These are phyloP conservation scores for Neonectria ditissima DNA, from an alignment of 2,329 filamentous ascomycete genomes.

Conservation along the genomic window DNA sequence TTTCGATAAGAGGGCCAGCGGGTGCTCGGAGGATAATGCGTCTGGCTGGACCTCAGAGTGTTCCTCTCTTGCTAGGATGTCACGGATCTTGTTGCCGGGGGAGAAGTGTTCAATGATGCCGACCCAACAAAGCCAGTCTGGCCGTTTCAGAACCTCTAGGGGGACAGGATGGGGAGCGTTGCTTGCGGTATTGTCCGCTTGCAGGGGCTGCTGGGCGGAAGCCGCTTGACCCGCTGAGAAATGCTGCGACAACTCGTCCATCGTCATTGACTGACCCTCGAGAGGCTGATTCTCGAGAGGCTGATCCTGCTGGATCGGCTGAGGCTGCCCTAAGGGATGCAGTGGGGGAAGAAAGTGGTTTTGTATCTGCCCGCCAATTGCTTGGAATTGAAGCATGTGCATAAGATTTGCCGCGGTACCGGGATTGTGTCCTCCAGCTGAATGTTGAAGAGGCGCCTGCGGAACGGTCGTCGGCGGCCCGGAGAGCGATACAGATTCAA, in stretches of 20 bases:
- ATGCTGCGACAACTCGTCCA: not conserved
- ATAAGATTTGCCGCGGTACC: conserved; percentile 30
- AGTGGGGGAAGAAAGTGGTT: not conserved
- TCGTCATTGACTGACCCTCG: not conserved
- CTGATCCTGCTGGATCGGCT: no score
- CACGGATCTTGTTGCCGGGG: conserved; percentile 49
- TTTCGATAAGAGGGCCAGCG: conserved; percentile 20
- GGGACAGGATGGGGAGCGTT: conserved; percentile 6
- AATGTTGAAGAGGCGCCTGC: conserved; percentile 44
- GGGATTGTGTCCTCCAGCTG: conserved; percentile 10
- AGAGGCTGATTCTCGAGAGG: no score
- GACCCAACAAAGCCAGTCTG: conserved; percentile 53
- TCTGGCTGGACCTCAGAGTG: not conserved
- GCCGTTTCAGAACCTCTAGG: conserved; percentile 40
- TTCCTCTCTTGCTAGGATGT: conserved; percentile 33
- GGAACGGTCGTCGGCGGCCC: conserved; percentile 52
- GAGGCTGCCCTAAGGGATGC: no score
- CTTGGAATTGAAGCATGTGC: conserved; percentile 32
- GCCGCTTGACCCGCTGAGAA: not conserved
- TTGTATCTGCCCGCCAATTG: not conserved
- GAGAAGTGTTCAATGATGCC: conserved; percentile 58
- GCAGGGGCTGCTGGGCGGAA: not conserved
- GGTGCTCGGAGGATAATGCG: conserved; percentile 24
- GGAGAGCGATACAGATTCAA: conserved; percentile 75
- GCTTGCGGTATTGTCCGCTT: not conserved